Evolutionary conservation across 306 rosid species (phyloP), one percentile per base, ranked within the genome.

Genomic region (Castanopsis chinensis): DNA sequence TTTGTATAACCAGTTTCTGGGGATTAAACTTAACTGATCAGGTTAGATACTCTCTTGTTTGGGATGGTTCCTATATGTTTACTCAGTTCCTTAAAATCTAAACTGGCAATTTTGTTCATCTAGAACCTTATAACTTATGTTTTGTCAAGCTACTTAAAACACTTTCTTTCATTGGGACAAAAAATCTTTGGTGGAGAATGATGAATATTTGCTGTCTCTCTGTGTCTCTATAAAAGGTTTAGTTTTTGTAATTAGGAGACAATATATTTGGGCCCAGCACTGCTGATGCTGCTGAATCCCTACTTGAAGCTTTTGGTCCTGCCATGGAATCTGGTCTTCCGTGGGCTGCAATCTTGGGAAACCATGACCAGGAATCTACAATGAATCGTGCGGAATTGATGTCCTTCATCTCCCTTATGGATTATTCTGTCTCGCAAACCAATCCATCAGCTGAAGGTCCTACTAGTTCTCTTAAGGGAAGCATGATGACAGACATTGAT

Each of bases 291-390:
- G 99, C 97, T 56, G 97, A 92, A 78, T 95, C 99, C 68, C 55
- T 92, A 82, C 76, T 90, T 78, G 55, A 77, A 81, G 97, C 94
- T 69, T 95, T 95, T 84, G 89, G 88, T 83, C 98, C 99, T 56
- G 98, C 89, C 79, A 89, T 90, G 74, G 96, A 95, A 80, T 88
- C 93, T 52, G 80, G 87, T 76, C 70, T 92, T 87, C 99, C 99
- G 4, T 95, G 98, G 98, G 99, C 98, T 57, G 95, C 98, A 49
- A 69, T 95, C 78, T 81, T 95, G 83, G 99, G 99, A 82, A 95
- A 94, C 86, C 99, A 94, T 54, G 97, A 94, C 73, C 99, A 92
- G 73, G 98, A 95, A 86, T 95, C 99, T 80, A 87, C 91, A 21
- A 80, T 95, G 97, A 83, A 80, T 76, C 96, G 96, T 21, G 95